phyloP scores from a whole-genome alignment of 345 rosid genomes.

The Aquilaria sinensis region DNA sequence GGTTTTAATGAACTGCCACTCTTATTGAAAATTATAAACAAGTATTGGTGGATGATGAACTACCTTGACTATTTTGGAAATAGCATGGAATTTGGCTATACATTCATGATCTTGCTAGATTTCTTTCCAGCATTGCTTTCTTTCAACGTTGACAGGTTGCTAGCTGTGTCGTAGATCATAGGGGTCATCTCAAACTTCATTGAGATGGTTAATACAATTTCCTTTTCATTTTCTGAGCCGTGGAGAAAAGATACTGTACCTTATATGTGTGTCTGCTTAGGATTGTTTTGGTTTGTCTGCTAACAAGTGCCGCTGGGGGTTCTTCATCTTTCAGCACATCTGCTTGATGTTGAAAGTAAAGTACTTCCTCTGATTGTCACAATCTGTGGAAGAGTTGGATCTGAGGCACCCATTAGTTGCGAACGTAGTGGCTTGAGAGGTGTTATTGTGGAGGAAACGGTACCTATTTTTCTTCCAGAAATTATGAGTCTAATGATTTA shows the following conservation, averaged over 20 bases:
- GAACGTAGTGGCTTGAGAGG: constrained; percentile 75
- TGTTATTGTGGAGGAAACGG: constrained; percentile 80
- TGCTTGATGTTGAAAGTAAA: constrained; percentile 71
- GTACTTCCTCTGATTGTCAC: constrained; percentile 68
- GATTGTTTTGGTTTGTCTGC: constrained; percentile 1
- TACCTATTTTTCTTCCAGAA: constrained; percentile 15
- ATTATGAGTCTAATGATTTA: background rate
- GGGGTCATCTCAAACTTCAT: too few species aligned
- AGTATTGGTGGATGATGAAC: background rate
- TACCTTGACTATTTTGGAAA: background rate
- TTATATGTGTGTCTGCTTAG: background rate
- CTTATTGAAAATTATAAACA: background rate
- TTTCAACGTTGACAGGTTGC: too few species aligned
- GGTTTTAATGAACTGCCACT: background rate
- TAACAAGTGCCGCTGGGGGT: background rate
- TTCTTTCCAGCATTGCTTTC: too few species aligned
- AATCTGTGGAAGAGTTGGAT: constrained; percentile 74
- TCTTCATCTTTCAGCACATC: constrained; percentile 49
- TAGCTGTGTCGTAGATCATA: too few species aligned
- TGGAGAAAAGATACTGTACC: too few species aligned
- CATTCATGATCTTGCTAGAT: too few species aligned
- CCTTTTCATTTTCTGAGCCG: too few species aligned
- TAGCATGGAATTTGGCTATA: background rate
- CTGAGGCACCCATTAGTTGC: constrained; percentile 76
- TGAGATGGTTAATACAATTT: too few species aligned